These are phyloP conservation scores for Westerdykella sp. DNA, from an alignment of 2,329 filamentous ascomycete genomes.

Conservation along the genomic window DNA sequence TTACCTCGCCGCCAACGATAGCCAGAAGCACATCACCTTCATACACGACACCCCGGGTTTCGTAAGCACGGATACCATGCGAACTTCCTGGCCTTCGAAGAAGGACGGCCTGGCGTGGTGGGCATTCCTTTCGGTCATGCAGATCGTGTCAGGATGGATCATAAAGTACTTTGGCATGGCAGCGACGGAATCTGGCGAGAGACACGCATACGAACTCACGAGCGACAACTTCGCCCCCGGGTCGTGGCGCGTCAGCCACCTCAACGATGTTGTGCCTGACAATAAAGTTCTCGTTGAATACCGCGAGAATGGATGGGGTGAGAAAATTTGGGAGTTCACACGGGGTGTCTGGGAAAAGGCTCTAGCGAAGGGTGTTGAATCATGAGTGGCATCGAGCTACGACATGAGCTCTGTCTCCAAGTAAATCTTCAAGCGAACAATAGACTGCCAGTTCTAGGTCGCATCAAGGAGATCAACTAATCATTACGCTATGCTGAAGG, in stretches of 20 bases:
- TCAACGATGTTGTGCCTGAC: conserved; percentile 5
- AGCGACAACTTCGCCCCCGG: conserved; percentile 10
- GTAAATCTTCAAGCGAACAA: no score
- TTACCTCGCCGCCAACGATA: conserved; percentile 14
- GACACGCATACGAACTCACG: conserved; percentile 24
- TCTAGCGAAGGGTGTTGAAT: neutral
- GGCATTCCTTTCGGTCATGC: neutral
- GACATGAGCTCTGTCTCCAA: no score
- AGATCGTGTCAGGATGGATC: conserved; percentile 8
- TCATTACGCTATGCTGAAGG: no score
- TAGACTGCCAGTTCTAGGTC: no score
- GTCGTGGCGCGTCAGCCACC: conserved; percentile 7
- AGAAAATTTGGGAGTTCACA: conserved; percentile 10
- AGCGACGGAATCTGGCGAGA: conserved; percentile 21
- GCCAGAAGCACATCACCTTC: conserved; percentile 18
- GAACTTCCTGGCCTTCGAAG: neutral
- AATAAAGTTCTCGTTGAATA: conserved; percentile 6
- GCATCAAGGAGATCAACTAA: no score
- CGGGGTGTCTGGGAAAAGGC: conserved; percentile 7
- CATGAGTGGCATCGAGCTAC: no score
- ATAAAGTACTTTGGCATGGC: conserved; percentile 15
- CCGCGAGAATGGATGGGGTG: conserved; percentile 5
- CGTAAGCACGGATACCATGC: conserved; percentile 19
- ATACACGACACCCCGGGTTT: conserved; percentile 28
- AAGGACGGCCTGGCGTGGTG: conserved; percentile 3